Evolutionary conservation across 208 protist species (phyloP).

Genomic region (Leishmania aethiopica): DNA sequence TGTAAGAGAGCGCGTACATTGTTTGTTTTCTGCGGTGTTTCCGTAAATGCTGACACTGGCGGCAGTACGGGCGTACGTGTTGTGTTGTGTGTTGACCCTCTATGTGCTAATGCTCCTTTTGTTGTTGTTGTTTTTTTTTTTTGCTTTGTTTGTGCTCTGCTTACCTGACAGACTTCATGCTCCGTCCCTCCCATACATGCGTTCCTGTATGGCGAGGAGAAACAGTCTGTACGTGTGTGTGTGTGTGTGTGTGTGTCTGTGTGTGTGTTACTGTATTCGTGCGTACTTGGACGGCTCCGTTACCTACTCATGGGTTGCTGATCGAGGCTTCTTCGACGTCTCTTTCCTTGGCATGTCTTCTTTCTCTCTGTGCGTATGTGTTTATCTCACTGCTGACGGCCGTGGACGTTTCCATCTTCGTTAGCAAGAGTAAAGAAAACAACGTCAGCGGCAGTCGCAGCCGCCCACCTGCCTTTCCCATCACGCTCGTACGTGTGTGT

Average conservation of each 20-base stretch:
- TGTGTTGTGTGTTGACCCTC: neutral
- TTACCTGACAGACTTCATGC: neutral
- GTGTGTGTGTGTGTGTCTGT: conserved; percentile 14
- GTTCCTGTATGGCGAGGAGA: neutral
- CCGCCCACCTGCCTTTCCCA: neutral
- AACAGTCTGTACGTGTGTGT: conserved; percentile 5
- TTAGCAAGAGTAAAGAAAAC: neutral
- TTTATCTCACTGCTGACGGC: neutral
- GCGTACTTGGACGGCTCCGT: neutral
- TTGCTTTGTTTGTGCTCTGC: neutral
- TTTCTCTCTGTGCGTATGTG: neutral
- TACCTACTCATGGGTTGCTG: neutral
- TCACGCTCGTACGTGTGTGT: neutral
- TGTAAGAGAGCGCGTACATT: neutral
- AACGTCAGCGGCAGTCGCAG: neutral
- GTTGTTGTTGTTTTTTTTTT: neutral
- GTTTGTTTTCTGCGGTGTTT: neutral
- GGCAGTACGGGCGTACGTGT: neutral
- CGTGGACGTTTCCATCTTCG: conserved; percentile 12
- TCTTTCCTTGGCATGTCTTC: neutral
- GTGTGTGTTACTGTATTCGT: neutral
- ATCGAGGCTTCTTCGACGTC: neutral
- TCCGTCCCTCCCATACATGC: neutral
- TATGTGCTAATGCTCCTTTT: neutral
- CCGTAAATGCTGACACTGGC: neutral